phyloP scores from a whole-genome alignment of 257 asterid genomes.

The Parsonsia alboflavescens region DNA sequence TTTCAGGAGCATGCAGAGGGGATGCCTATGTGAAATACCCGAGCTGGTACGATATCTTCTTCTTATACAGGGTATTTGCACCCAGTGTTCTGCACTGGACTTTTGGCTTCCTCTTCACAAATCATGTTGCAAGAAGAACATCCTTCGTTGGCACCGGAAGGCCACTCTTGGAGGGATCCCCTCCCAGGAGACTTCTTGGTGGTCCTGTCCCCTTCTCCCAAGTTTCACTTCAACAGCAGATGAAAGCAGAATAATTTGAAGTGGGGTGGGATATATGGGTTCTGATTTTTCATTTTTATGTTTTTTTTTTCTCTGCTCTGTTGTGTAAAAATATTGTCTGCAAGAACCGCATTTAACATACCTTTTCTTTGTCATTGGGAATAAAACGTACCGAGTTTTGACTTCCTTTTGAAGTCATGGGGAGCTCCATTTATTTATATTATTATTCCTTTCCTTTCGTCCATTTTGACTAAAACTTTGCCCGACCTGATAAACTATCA shows the following conservation, averaged over 20 bases:
- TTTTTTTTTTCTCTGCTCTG: slow-evolving; percentile 7
- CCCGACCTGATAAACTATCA: too few relatives aligned
- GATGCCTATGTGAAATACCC: slow-evolving; percentile 79
- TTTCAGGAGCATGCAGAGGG: slow-evolving; percentile 71
- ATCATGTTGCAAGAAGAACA: slow-evolving; percentile 46
- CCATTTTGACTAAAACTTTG: too few relatives aligned
- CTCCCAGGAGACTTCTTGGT: slow-evolving; percentile 26
- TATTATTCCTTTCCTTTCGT: too few relatives aligned
- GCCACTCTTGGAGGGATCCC: slow-evolving; percentile 41
- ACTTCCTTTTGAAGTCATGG: neutral
- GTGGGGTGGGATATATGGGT: too few relatives aligned
- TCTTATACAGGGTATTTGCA: slow-evolving; percentile 67
- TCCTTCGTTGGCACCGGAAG: slow-evolving; percentile 75
- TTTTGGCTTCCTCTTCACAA: slow-evolving; percentile 46
- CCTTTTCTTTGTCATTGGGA: neutral
- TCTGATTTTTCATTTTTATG: neutral
- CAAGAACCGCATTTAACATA: neutral
- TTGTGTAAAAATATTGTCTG: neutral
- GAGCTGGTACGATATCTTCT: slow-evolving; percentile 78
- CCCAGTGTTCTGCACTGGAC: slow-evolving; percentile 83
- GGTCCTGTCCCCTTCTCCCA: slow-evolving; percentile 27
- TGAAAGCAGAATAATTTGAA: slow-evolving; percentile 25
- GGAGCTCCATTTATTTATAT: neutral
- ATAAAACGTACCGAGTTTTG: neutral
- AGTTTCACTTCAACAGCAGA: slow-evolving; percentile 28